Percentiles rank a stretch among this genome's conserved stretches.
These are phyloP conservation scores for Fusarium algeriense DNA, from an alignment of 2,329 filamentous ascomycete species.

Conservation along the genomic window DNA sequence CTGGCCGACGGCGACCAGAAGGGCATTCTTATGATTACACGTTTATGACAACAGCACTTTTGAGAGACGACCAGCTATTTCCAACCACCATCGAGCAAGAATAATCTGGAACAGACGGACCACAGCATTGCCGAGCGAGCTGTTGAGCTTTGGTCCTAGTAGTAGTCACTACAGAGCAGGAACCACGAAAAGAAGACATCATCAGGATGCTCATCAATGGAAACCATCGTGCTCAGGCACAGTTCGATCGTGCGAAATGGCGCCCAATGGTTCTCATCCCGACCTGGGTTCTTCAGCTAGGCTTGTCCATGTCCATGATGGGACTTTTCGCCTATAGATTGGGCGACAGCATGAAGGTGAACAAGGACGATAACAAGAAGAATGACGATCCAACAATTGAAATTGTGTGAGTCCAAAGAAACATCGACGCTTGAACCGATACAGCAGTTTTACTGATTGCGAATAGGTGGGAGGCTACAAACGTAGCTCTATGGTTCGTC, in stretches of 20 bases:
- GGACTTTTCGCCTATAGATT: conserved; percentile 67
- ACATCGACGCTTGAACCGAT: not conserved
- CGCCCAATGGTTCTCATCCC: conserved; percentile 61
- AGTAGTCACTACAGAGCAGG: not conserved
- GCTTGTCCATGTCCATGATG: conserved; percentile 60
- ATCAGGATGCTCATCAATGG: conserved; percentile 48
- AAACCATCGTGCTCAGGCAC: conserved; percentile 63
- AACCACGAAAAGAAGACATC: not conserved
- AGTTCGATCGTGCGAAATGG: conserved; percentile 67
- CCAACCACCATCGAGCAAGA: conserved; percentile 27
- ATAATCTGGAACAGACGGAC: conserved; percentile 25
- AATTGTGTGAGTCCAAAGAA: conserved; percentile 60
- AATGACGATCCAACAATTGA: conserved; percentile 59
- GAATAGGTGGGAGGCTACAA: conserved; percentile 65
- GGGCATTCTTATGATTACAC: conserved; percentile 11
- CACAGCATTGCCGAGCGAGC: conserved; percentile 4
- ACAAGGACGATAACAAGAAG: conserved; percentile 55
- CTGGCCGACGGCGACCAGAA: conserved; percentile 22
- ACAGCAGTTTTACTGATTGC: not conserved
- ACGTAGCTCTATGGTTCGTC: conserved; percentile 62
- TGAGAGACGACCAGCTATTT: conserved; percentile 21
- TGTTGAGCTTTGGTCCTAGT: not conserved
- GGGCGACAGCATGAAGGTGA: conserved; percentile 59
- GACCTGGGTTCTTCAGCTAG: conserved; percentile 63
- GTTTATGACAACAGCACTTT: conserved; percentile 6